Percentiles rank a stretch among this genome's conserved stretches.
Evolutionary conservation across 2,329 filamentous ascomycete species (phyloP).

Genomic region (Calonectria hongkongensis): DNA sequence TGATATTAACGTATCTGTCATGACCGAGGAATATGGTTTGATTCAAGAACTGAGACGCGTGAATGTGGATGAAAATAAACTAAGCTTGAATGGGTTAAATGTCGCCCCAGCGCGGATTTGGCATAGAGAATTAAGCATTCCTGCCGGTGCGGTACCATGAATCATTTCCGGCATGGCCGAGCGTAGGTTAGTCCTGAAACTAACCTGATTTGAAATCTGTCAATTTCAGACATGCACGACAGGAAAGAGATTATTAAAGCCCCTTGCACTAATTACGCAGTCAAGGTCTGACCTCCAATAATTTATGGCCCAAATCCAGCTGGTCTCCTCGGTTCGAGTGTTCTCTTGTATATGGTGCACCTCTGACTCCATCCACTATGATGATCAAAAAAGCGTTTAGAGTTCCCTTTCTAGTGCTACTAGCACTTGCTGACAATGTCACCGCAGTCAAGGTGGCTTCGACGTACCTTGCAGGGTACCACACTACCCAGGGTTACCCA

Average conservation of each 20-base stretch:
- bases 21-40: too few relatives aligned
- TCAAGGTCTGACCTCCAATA: neutral
- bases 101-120: too few relatives aligned
- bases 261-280: neutral
- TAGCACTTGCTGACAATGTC: neutral
- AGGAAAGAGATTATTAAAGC: neutral
- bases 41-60: too few relatives aligned
- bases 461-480: slow-evolving; percentile 50
- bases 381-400: neutral
- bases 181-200: neutral
- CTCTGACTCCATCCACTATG: neutral
- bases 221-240: neutral
- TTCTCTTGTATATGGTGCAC: neutral
- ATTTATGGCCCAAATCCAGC: neutral
- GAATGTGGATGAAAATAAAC: too few relatives aligned
- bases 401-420: neutral
- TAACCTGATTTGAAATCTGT: neutral
- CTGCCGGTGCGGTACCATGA: neutral
- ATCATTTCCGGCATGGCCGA: slow-evolving; percentile 9
- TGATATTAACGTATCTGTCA: too few relatives aligned
- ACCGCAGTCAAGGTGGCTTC: slow-evolving; percentile 40
- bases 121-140: too few relatives aligned
- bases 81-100: too few relatives aligned
- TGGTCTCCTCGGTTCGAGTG: too few relatives aligned
- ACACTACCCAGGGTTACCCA: slow-evolving; percentile 45